Percentiles rank a stretch among this genome's conserved stretches.
Evolutionary conservation across 805 yeast species (phyloP).

Genomic region (Metschnikowia aberdeeniae): DNA sequence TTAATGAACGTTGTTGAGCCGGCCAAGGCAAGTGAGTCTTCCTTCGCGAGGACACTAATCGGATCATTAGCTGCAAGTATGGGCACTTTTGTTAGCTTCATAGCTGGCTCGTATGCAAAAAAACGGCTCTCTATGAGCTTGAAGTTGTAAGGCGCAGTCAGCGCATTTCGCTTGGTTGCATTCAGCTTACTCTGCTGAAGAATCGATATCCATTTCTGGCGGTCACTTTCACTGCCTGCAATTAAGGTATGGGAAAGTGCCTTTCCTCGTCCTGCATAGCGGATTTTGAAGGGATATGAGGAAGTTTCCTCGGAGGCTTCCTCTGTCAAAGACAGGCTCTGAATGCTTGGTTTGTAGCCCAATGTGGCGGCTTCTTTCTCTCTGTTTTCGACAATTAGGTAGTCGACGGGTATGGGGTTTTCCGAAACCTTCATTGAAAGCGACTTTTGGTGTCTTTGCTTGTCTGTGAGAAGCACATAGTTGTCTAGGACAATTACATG

Average conservation of each 20-base stretch:
- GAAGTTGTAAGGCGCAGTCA: constrained; percentile 52
- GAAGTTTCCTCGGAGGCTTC: constrained; percentile 23
- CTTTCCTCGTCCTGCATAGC: constrained; percentile 55
- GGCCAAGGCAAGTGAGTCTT: not conserved
- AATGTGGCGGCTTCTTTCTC: constrained; percentile 11
- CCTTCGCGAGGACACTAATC: constrained; percentile 28
- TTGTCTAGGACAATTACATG: constrained; percentile 67
- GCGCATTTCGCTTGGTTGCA: constrained; percentile 26
- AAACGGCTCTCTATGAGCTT: constrained; percentile 51
- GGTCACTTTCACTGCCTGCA: constrained; percentile 44
- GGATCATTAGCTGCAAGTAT: constrained; percentile 51
- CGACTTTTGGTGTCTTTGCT: constrained; percentile 37
- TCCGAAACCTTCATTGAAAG: constrained; percentile 32
- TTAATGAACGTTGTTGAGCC: constrained; percentile 15
- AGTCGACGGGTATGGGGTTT: constrained; percentile 56
- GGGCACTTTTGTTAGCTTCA: constrained; percentile 49
- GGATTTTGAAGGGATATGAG: constrained; percentile 46
- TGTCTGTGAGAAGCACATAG: constrained; percentile 61
- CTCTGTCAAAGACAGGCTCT: not conserved
- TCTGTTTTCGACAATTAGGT: constrained; percentile 45
- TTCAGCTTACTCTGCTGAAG: constrained; percentile 46
- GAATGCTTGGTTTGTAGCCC: not conserved
- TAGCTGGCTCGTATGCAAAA: constrained; percentile 61
- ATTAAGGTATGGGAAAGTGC: constrained; percentile 50
- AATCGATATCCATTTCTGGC: constrained; percentile 54